These are phyloP conservation scores for Penicillium occitanis DNA, from an alignment of 2,329 filamentous ascomycete species.

Conservation along the genomic window DNA sequence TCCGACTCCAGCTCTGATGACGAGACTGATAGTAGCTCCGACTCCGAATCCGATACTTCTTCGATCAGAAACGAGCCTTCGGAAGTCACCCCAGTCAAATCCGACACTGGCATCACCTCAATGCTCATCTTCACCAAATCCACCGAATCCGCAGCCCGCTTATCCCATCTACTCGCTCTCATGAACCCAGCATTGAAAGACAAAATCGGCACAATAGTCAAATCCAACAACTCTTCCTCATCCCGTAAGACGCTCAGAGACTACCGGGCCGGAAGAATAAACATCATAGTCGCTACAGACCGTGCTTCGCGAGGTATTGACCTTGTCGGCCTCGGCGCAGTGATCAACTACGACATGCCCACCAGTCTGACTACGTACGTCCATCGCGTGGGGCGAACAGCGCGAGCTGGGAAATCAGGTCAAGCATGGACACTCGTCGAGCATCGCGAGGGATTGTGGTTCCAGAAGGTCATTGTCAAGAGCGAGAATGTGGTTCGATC, in stretches of 20 bases:
- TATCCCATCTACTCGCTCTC: constrained; percentile 74
- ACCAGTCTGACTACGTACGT: constrained; percentile 79
- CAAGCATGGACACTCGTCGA: constrained; percentile 84
- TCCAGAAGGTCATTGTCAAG: constrained; percentile 77
- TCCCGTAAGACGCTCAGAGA: constrained; percentile 66
- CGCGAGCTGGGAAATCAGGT: constrained; percentile 72
- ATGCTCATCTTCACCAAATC: constrained; percentile 87
- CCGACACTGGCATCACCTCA: constrained; percentile 38
- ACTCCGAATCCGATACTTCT: constrained; percentile 25
- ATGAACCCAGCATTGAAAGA: constrained; percentile 60
- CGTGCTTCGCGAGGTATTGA: constrained; percentile 91
- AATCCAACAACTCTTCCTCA: constrained; percentile 70
- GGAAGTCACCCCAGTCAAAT: constrained; percentile 31
- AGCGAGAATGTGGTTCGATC: constrained; percentile 36
- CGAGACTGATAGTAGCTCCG: constrained; percentile 27
- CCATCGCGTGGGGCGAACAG: constrained; percentile 88
- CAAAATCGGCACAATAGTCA: constrained; percentile 70
- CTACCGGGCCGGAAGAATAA: constrained; percentile 63
- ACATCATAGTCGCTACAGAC: constrained; percentile 84
- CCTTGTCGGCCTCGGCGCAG: constrained; percentile 72
- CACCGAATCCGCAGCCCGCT: constrained; percentile 81
- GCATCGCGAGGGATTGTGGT: constrained; percentile 84
- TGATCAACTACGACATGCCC: constrained; percentile 93
- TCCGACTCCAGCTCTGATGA: constrained; percentile 2
- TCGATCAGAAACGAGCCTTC: constrained; percentile 21